Percentiles rank a stretch among this genome's conserved stretches.
These are phyloP conservation scores for Elsinoe necatrix DNA, from an alignment of 2,329 filamentous ascomycete species.

Conservation along the genomic window DNA sequence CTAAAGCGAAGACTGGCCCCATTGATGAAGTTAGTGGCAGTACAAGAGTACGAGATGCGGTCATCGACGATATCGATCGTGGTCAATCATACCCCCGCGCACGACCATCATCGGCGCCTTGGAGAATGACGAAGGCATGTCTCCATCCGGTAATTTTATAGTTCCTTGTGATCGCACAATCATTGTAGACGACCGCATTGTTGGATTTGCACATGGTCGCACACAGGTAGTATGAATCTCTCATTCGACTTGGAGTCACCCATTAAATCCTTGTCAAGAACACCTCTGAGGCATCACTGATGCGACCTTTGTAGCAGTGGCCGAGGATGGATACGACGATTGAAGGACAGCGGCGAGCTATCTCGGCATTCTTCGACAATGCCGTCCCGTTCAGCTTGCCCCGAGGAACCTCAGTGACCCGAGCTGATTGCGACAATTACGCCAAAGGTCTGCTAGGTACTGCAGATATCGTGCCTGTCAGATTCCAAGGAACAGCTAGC, in stretches of 20 bases:
- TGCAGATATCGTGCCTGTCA: constrained; percentile 2
- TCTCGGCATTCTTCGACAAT: background rate
- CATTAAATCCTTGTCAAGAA: background rate
- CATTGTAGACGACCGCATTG: background rate
- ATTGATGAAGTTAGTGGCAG: background rate
- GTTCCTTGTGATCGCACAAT: background rate
- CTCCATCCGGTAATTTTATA: background rate
- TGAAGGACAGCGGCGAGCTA: background rate
- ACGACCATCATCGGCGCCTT: background rate
- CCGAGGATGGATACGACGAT: background rate
- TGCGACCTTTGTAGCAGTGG: background rate
- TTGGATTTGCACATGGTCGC: background rate
- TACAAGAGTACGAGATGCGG: background rate
- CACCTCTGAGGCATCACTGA: background rate
- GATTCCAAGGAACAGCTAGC: constrained; percentile 1
- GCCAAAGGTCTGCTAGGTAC: background rate
- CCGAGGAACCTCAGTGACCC: background rate
- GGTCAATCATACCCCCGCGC: background rate
- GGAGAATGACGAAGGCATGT: background rate
- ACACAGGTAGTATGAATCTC: background rate
- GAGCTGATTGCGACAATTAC: background rate
- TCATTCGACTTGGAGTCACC: background rate
- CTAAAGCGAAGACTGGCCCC: background rate
- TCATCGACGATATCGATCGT: background rate
- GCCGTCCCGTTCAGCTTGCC: background rate